phyloP scores from a whole-genome alignment of 306 rosid species.

The Ammopiptanthus mongolicus region DNA sequence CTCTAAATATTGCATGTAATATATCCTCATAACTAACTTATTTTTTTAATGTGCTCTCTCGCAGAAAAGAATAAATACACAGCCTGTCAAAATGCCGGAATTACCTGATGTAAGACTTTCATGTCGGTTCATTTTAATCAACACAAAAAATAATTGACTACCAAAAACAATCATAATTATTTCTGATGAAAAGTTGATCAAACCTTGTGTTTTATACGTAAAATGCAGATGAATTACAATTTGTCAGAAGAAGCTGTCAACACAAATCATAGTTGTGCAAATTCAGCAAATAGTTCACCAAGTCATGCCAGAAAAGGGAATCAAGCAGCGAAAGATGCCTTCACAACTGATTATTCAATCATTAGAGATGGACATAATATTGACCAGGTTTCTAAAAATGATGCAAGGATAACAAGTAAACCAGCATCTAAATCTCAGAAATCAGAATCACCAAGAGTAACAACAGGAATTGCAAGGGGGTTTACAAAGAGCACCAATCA shows the following conservation, averaged over 20 bases:
- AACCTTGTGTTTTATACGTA: background rate
- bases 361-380: conserved; percentile 9
- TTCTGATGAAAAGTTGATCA: conserved; percentile 14
- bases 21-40: background rate
- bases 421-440: conserved; percentile 19
- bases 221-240: conserved; percentile 38
- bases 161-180: conserved; percentile 1
- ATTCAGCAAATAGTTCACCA: conserved; percentile 29
- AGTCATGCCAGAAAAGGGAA: background rate
- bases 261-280: conserved; percentile 8
- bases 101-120: conserved; percentile 44
- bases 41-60: conserved; percentile 12
- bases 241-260: conserved; percentile 21
- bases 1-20: background rate
- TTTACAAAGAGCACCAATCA: conserved; percentile 31
- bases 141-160: background rate
- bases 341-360: conserved; percentile 21
- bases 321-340: conserved; percentile 15
- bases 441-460: conserved; percentile 9
- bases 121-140: background rate
- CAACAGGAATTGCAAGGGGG: conserved; percentile 12
- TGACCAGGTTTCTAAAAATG: conserved; percentile 29
- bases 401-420: conserved; percentile 10
- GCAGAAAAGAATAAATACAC: conserved; percentile 43
- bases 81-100: conserved; percentile 39